Percentiles rank a stretch among this genome's conserved stretches.
Conservation (phyloP, 2,329 filamentous ascomycete species). For the Aspergillus alliaceus region DNA sequence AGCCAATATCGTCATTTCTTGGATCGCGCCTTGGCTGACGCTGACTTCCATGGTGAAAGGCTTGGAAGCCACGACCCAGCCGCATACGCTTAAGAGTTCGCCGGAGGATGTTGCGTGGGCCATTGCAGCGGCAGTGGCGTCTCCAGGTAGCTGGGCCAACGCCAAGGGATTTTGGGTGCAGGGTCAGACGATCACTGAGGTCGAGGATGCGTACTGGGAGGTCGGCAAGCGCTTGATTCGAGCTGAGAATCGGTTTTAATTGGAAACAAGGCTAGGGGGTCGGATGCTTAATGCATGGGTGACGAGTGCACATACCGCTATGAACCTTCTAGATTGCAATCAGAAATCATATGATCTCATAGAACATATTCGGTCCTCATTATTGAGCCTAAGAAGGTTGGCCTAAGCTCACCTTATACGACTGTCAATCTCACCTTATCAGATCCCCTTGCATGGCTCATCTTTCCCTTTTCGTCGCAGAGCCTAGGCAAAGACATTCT, state of each 20-base stretch:
- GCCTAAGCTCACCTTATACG: too few relatives aligned
- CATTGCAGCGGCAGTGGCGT: conserved; percentile 12
- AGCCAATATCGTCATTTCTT: conserved; percentile 16
- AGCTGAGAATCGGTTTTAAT: conserved; percentile 15
- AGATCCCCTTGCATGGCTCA: too few relatives aligned
- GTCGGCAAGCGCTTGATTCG: conserved; percentile 14
- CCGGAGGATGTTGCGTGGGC: conserved; percentile 18
- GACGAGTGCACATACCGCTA: background rate
- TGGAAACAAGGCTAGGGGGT: too few relatives aligned
- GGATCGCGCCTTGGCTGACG: conserved; percentile 20
- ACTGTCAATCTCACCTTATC: too few relatives aligned
- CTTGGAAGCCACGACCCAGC: background rate
- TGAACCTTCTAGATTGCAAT: too few relatives aligned
- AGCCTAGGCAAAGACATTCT: too few relatives aligned
- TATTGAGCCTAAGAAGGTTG: too few relatives aligned
- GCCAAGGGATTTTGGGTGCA: conserved; percentile 23
- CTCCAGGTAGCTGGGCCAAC: conserved; percentile 3
- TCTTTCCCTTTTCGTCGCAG: background rate
- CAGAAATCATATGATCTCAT: too few relatives aligned
- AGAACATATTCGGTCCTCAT: too few relatives aligned
- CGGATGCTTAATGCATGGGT: too few relatives aligned
- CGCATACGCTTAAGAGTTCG: background rate
- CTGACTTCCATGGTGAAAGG: conserved; percentile 20
- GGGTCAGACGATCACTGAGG: conserved; percentile 15
- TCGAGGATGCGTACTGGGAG: conserved; percentile 17